Base-by-base conservation (phyloP, 805 yeast species). In the Saturnispora silvae region DNA sequence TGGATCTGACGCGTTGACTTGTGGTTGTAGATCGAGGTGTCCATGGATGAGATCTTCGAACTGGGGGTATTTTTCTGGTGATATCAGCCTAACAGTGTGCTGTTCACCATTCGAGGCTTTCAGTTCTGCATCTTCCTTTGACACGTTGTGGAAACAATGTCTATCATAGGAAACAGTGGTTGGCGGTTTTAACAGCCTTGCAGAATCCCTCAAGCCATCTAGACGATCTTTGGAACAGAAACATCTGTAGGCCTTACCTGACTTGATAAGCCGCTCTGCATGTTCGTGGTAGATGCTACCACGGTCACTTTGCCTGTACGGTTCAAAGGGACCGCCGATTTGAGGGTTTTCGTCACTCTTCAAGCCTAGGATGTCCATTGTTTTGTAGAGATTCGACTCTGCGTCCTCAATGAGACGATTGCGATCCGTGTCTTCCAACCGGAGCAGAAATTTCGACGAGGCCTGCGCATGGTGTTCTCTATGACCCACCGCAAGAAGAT, bases 391-490 rank as follows among this genome's bases (percentile, higher is more conserved):
- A 49, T 79, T 77, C 42, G 76, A 58, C 51, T 86, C 96, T 1
- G 98, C 96, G 9, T 82, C 95, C 4, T 66, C 57, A 2, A 85
- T 83, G 28, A 83, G 59, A 40, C 98, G 59, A 15, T 70, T 76
- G 47, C 73, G 86, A 57, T 92, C 99, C 0, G 99, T 92, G 50
- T 92, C 98, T 54, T 92, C 99, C 15, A 92, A 56, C 31, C 99
- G 65, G 13, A 92, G 56, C 3, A 92, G 43, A 50, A 92, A 92
- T 48, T 73, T 70, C 0, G 98, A 98, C 0, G 73, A 72, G 0
- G 95, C 84, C 37, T 71, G 66, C 48, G 65, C 74, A 20, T 37
- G 27, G 20, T 32, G n/a, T 4, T 31, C 15, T 16, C 31, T 25
- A 18, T 37, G 35, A 9, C 40, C 40, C 17, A 37, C 40, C 0